phyloP scores from a whole-genome alignment of 441 rosid species.

The Biscutella auriculata region DNA sequence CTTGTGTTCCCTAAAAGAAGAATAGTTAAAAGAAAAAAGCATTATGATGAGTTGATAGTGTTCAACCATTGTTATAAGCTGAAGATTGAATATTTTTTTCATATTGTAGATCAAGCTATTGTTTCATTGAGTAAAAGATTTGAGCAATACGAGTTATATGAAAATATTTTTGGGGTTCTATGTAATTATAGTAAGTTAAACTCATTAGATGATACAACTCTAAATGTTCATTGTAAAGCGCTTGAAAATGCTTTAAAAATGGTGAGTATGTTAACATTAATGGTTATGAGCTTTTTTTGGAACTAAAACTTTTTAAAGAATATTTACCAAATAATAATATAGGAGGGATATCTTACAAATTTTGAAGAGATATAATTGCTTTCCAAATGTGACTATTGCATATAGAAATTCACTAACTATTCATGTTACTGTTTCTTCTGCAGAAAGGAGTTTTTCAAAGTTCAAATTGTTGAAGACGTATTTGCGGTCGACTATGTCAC shows the following conservation, averaged over 20 bases:
- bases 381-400: not conserved
- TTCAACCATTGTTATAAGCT: not conserved
- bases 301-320: not conserved
- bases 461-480: not conserved
- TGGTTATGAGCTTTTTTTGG: not conserved
- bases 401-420: not conserved
- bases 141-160: not conserved
- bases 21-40: not conserved
- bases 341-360: not conserved
- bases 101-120: not conserved
- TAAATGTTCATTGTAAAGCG: not conserved
- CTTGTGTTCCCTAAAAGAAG: not conserved
- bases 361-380: not conserved
- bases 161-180: not conserved
- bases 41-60: not conserved
- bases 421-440: not conserved
- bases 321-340: not conserved
- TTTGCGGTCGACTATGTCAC: not conserved
- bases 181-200: not conserved
- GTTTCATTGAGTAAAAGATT: not conserved
- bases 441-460: not conserved
- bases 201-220: not conserved
- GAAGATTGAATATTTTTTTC: not conserved
- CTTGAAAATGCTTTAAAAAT: not conserved
- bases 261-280: not conserved